Percentiles rank a stretch among this genome's conserved stretches.
Evolutionary conservation across 192 early-diverging fungal genomes (phyloP).

Genomic region (Pilaira anomala): DNA sequence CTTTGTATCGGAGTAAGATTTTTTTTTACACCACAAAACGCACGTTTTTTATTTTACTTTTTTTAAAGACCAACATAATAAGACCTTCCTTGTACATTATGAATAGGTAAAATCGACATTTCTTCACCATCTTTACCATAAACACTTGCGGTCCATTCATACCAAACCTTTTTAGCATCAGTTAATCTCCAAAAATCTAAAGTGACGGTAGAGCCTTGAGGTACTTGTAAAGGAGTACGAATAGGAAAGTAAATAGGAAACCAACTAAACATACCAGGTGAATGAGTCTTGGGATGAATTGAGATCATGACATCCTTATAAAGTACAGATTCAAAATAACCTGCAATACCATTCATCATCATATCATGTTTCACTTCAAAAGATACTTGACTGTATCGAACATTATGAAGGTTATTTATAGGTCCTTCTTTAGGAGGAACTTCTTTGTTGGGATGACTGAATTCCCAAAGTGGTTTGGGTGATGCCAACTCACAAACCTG

Average conservation of each 20-base stretch:
- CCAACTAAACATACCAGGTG: constrained; percentile 95
- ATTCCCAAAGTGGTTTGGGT: constrained; percentile 77
- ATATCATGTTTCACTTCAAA: constrained; percentile 59
- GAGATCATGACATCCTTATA: constrained; percentile 77
- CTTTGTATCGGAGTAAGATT: no score
- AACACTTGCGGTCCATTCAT: constrained; percentile 82
- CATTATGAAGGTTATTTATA: constrained; percentile 72
- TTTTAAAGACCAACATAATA: constrained; percentile 74
- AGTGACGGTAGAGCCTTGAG: constrained; percentile 51
- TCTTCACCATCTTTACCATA: constrained; percentile 28
- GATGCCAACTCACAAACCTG: constrained; percentile 63
- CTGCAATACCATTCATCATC: constrained; percentile 90
- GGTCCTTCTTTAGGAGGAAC: constrained; percentile 42
- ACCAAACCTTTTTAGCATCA: constrained; percentile 87
- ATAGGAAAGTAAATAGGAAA: constrained; percentile 96
- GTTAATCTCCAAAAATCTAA: constrained; percentile 86
- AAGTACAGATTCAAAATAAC: constrained; percentile 92
- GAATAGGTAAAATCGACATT: constrained; percentile 48
- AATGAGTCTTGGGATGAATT: constrained; percentile 84
- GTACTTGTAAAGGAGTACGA: constrained; percentile 69
- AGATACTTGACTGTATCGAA: constrained; percentile 48
- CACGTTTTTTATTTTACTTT: no score
- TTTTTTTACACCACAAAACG: no score
- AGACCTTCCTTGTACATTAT: constrained; percentile 69
- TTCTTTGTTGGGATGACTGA: constrained; percentile 69